Conservation (phyloP, 192 early-diverging fungal species). For the Lobulomyces angularis region DNA sequence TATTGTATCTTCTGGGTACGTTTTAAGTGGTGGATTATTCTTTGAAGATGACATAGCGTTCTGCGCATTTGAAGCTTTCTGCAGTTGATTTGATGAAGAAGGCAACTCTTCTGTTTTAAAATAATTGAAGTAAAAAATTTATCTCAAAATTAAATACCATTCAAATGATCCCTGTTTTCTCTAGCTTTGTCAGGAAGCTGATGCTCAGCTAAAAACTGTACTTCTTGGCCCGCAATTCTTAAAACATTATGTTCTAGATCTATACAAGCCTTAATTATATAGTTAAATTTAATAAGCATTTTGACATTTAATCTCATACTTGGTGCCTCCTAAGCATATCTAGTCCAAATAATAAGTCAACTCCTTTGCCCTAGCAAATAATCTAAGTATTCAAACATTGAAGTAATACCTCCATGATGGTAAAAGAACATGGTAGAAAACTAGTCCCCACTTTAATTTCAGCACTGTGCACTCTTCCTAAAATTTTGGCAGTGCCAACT, state of each 20-base stretch:
- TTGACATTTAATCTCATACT: conserved; percentile 14
- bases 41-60: no score
- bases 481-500: conserved; percentile 91
- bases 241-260: conserved; percentile 74
- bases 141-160: neutral
- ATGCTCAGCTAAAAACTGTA: conserved; percentile 86
- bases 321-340: conserved; percentile 91
- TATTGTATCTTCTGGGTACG: conserved; percentile 56
- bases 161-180: conserved; percentile 4
- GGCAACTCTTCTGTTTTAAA: neutral
- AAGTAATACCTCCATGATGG: conserved; percentile 62
- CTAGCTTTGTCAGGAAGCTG: conserved; percentile 64
- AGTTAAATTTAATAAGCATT: neutral
- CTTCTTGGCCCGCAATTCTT: conserved; percentile 62
- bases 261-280: conserved; percentile 55
- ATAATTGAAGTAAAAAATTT: neutral
- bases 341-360: conserved; percentile 84
- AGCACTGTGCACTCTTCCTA: conserved; percentile 86
- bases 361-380: conserved; percentile 50
- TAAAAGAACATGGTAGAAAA: conserved; percentile 77
- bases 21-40: neutral
- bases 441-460: conserved; percentile 70
- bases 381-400: conserved; percentile 1
- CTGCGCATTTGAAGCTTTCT: neutral
- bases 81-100: neutral